Conservation (phyloP, 164 flowering plant species). For the Umbellularia californica region DNA sequence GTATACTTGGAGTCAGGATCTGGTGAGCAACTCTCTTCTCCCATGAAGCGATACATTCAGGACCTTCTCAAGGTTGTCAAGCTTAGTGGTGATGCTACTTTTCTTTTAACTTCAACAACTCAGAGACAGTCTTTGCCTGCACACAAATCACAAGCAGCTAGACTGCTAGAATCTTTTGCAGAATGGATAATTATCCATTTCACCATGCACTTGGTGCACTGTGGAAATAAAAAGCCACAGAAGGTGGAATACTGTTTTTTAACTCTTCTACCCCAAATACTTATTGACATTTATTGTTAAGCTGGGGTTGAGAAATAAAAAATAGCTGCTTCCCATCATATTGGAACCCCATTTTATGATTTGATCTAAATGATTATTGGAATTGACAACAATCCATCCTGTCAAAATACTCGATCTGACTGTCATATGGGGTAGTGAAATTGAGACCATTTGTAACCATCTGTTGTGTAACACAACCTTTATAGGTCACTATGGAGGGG, state of each 20-base stretch:
- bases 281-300: not conserved
- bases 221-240: not conserved
- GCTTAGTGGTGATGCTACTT: not conserved
- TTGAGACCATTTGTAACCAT: not conserved
- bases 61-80: constrained; percentile 61
- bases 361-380: not conserved
- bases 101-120: not conserved
- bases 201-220: not conserved
- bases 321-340: not conserved
- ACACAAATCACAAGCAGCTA: too few species aligned
- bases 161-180: not conserved
- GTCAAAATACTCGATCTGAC: not conserved
- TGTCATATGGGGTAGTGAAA: not conserved
- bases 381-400: not conserved
- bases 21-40: constrained; percentile 59
- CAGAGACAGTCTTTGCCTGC: not conserved
- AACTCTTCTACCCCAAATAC: not conserved
- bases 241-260: not conserved
- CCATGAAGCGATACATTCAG: constrained; percentile 58
- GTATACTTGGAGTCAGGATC: constrained; percentile 61
- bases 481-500: constrained; percentile 77
- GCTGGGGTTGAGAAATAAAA: not conserved
- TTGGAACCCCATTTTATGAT: not conserved
- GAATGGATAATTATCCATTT: not conserved
- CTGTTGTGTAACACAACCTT: not conserved